Evolutionary conservation across 2,329 filamentous ascomycete species (phyloP), one percentile per base, ranked within the genome.

Genomic region (Alternaria sp.): DNA sequence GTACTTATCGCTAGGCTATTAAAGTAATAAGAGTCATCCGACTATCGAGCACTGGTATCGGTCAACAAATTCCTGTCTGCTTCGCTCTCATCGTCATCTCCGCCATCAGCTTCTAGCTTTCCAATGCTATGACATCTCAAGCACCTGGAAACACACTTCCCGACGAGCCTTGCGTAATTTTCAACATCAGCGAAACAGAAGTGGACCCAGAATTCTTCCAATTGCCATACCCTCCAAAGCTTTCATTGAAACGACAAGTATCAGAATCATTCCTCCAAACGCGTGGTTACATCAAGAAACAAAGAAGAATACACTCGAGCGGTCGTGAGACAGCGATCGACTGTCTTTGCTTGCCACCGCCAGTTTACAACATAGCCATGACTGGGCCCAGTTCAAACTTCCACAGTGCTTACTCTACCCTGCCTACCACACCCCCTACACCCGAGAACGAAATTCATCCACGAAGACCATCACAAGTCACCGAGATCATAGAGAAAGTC

Each of bases 401-500:
- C 10, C 37, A 55, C 25, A 60, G 56, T 30, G 14, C 26, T 15
- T 44, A 53, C 23, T 45, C 57, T 47, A 44, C 58, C 6, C 37
- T 60, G 45, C 50, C 61, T 15, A 45, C 21, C 12, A 49, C 56
- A 23, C 50, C 41, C 45, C 60, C 55, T 28, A 59, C 43, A 14
- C 60, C 56, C 15, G 25, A 30, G 5, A 18, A 23, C 30, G 33
- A 43, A 25, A n/a, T n/a, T 26, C 49, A 28, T 18, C 6, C 7
- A 4, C 55, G 56, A 10, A 63, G 56, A 28, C 50, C 45, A 12
- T 55, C 57, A 26, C 61, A 63, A 33, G 57, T 63, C 4, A 21
- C 20, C 26, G 61, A 63, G 37, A 25, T 60, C 11, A 49, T 60
- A 21, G 57, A 63, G 15, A 49, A 47, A 49, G 43, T 59, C 12